These are phyloP conservation scores for Penicillium sp. DNA, from an alignment of 2,329 filamentous ascomycete genomes.

Conservation along the genomic window DNA sequence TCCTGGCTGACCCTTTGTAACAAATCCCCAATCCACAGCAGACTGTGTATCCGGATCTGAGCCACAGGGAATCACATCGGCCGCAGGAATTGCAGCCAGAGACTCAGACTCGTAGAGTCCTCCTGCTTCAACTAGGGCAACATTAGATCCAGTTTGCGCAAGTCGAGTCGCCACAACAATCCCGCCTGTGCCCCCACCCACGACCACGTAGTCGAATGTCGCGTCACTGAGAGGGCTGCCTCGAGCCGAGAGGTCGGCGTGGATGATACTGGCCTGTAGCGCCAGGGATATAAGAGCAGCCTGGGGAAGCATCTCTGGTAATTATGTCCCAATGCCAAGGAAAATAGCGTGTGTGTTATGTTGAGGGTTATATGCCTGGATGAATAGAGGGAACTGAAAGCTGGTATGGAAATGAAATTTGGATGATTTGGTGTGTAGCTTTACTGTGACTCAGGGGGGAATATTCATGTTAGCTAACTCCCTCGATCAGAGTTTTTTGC, in stretches of 20 bases:
- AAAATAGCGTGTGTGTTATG: background rate
- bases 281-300: background rate
- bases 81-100: conserved; percentile 17
- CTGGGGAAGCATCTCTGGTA: background rate
- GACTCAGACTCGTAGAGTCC: conserved; percentile 25
- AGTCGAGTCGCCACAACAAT: conserved; percentile 24
- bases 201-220: conserved; percentile 27
- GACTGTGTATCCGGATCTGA: conserved; percentile 20
- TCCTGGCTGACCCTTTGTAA: conserved; percentile 19
- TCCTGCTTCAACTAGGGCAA: conserved; percentile 31
- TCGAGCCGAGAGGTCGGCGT: background rate
- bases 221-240: background rate
- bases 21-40: conserved; percentile 26
- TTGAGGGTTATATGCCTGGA: background rate
- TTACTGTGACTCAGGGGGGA: too few relatives aligned
- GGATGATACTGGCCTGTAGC: background rate
- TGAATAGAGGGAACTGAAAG: too few relatives aligned
- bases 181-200: conserved; percentile 27
- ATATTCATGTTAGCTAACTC: too few relatives aligned
- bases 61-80: conserved; percentile 18
- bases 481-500: too few relatives aligned
- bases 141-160: conserved; percentile 21
- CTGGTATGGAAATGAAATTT: too few relatives aligned
- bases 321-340: background rate
- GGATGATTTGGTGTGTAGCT: too few relatives aligned